Percentiles rank a stretch among this genome's conserved stretches.
These are phyloP conservation scores for Fusarium gaditjirri DNA, from an alignment of 2,329 filamentous ascomycete genomes.

Conservation along the genomic window DNA sequence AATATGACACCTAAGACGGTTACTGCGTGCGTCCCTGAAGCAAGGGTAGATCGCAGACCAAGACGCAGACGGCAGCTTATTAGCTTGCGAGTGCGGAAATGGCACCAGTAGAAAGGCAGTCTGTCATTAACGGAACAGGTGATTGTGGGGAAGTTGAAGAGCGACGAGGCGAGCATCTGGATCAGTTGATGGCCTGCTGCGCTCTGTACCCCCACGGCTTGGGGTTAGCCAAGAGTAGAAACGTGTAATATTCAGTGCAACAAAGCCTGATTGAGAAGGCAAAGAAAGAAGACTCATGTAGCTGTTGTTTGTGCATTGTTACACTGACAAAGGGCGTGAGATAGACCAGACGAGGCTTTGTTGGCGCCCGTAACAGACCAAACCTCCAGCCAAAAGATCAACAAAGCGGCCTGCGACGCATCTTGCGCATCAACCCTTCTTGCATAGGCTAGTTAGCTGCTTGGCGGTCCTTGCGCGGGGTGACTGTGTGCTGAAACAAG, in stretches of 20 bases:
- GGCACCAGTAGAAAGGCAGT: slow-evolving; percentile 15
- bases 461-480: slow-evolving; percentile 9
- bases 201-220: slow-evolving; percentile 36
- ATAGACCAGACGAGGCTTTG: slow-evolving; percentile 27
- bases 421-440: slow-evolving; percentile 29
- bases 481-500: slow-evolving; percentile 30
- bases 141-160: slow-evolving; percentile 38
- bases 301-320: slow-evolving; percentile 16
- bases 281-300: slow-evolving; percentile 19
- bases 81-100: slow-evolving; percentile 16
- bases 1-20: slow-evolving; percentile 23
- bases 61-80: slow-evolving; percentile 28
- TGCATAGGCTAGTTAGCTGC: slow-evolving; percentile 6
- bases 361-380: neutral
- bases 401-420: slow-evolving; percentile 28
- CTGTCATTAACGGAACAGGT: slow-evolving; percentile 22
- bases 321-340: slow-evolving; percentile 27
- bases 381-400: slow-evolving; percentile 17
- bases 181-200: slow-evolving; percentile 1
- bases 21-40: slow-evolving; percentile 22
- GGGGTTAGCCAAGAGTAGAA: slow-evolving; percentile 21
- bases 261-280: neutral
- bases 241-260: slow-evolving; percentile 9
- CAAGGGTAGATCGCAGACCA: slow-evolving; percentile 30
- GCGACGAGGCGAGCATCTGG: slow-evolving; percentile 21